phyloP scores from a whole-genome alignment of 2,329 filamentous ascomycete genomes.

The Amphichorda felina region DNA sequence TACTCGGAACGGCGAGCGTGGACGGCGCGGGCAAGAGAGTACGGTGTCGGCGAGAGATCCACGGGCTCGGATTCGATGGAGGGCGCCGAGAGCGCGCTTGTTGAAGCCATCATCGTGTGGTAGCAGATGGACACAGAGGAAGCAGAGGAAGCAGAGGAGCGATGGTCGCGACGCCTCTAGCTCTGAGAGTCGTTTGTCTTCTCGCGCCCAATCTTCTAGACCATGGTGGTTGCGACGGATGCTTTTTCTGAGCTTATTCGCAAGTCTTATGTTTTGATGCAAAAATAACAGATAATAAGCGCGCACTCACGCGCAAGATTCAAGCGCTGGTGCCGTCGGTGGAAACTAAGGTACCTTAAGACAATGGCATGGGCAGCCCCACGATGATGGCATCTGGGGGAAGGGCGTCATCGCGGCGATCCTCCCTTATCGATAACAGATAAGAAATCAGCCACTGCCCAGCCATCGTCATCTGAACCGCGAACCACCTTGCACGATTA shows the following conservation, averaged over 20 bases:
- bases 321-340: too few species aligned
- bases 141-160: background rate
- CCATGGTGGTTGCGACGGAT: conserved; percentile 15
- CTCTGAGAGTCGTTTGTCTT: conserved; percentile 1
- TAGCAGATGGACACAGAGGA: background rate
- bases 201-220: conserved; percentile 16
- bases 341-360: too few species aligned
- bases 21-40: conserved; percentile 53
- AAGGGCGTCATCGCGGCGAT: background rate
- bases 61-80: conserved; percentile 26
- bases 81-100: conserved; percentile 12
- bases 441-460: background rate
- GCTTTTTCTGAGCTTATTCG: background rate
- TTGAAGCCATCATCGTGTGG: conserved; percentile 12
- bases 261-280: too few species aligned
- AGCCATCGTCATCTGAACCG: too few species aligned
- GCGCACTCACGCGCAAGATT: too few species aligned
- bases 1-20: conserved; percentile 70
- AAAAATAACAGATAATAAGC: too few species aligned
- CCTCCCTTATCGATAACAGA: background rate
- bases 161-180: background rate
- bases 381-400: too few species aligned
- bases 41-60: conserved; percentile 30
- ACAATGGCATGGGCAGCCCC: too few species aligned
- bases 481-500: too few species aligned